Base-by-base conservation (phyloP, 768 basidiomycete genomes). In the Serendipita vermifera region DNA sequence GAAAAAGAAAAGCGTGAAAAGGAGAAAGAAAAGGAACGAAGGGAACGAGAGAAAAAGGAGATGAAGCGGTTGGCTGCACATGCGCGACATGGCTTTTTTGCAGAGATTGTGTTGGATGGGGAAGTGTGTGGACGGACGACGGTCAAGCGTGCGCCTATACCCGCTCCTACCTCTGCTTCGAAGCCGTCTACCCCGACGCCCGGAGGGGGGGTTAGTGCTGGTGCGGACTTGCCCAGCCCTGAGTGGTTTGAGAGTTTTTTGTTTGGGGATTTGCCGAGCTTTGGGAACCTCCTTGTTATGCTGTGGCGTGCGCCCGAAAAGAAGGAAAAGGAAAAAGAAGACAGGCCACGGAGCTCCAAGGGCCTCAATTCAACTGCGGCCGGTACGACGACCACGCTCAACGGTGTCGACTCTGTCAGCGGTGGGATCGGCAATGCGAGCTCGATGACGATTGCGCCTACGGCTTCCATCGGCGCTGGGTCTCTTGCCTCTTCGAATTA, bases 161-260 rank as follows among this genome's bases (percentile, higher is more conserved):
- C 5, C 32, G 31, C 5, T 5, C 32, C 32, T 22, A 48, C 36
- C 17, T 17, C 15, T n/a, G 22, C 58, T 33, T 33, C 39, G 1
- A 32, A 15, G 14, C 26, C 32, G 7, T 32, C 36, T 17, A 26
- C 13, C 4, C 13, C 13, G 40, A 9, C 32, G 27, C n/a, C 5
- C 22, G 24, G 20, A 2, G 46, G 1, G 27, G 4, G 26, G 46
- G 40, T 11, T 14, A 31, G 46, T 0, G 46, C 32, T 15, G 11
- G 22, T 31, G 46, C 46, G n/a, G 79, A 79, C 17, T 70, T 77
- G 55, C 79, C 77, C 33, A 75, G 76, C 38, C 80, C 83, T 0
- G 82, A 87, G 64, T 93, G 90, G 90, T 83, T 87, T 60, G 90
- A 93, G 69, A 72, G 64, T 38, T 91, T 93, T 65, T 65, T 70